These are phyloP conservation scores for Picea mariana DNA, from an alignment of 83 land plant genomes.

Conservation along the genomic window DNA sequence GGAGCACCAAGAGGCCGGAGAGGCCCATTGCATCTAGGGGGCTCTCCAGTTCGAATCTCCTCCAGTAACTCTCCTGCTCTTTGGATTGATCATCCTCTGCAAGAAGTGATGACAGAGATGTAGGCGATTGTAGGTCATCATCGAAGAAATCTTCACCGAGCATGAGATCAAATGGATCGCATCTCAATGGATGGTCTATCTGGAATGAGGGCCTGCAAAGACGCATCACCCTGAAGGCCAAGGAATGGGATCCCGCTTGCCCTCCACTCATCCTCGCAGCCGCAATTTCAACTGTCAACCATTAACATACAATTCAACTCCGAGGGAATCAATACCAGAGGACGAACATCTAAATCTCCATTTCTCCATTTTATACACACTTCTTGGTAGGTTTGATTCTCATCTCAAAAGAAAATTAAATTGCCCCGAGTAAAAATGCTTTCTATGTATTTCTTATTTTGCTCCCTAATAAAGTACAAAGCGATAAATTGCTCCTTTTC, in stretches of 20 bases:
- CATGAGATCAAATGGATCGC: constrained; percentile 75
- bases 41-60: constrained; percentile 55
- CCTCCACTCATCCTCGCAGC: constrained; percentile 10
- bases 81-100: constrained; percentile 19
- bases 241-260: constrained; percentile 65
- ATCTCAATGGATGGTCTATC: constrained; percentile 56
- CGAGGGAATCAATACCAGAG: too few relatives aligned
- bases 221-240: constrained; percentile 98
- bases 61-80: constrained; percentile 38
- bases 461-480: too few relatives aligned
- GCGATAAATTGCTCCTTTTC: too few relatives aligned
- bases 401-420: too few relatives aligned
- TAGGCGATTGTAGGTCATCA: constrained; percentile 32
- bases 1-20: constrained; percentile 90
- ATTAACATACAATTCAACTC: neutral
- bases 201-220: constrained; percentile 94
- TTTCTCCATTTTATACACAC: too few relatives aligned
- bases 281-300: neutral
- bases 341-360: too few relatives aligned
- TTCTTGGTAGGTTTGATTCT: too few relatives aligned
- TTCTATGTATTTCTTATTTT: too few relatives aligned
- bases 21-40: constrained; percentile 77
- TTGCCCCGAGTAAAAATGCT: too few relatives aligned
- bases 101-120: constrained; percentile 31
- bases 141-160: constrained; percentile 71